Evolutionary conservation across 1,284 basidiomycete genomes (phyloP).

Genomic region (Microbotryomycetes sp.): DNA sequence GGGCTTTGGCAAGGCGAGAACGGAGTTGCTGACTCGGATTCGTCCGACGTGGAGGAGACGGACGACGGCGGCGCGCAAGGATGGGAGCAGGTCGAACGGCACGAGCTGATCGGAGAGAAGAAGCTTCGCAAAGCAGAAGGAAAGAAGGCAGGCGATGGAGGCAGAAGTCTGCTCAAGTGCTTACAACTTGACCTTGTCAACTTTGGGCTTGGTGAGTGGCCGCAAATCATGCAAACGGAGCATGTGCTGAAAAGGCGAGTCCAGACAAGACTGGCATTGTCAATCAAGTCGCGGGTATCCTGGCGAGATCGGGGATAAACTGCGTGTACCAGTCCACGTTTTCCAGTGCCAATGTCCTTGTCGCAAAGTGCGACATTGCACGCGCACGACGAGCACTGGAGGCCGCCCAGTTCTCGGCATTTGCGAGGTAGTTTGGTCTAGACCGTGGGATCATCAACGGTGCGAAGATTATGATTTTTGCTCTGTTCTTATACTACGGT

Average conservation of each 20-base stretch:
- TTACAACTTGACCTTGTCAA: constrained; percentile 27
- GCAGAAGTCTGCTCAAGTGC: constrained; percentile 30
- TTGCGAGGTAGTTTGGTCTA: too few species aligned
- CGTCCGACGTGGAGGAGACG: background rate
- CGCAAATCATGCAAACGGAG: background rate
- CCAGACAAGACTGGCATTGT: constrained; percentile 33
- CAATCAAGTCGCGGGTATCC: constrained; percentile 26
- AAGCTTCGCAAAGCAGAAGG: constrained; percentile 5
- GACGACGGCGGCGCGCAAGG: background rate
- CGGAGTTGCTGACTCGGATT: background rate
- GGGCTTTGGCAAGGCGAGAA: constrained; percentile 27
- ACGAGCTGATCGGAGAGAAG: background rate
- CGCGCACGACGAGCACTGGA: constrained; percentile 20
- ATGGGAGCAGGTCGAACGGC: background rate
- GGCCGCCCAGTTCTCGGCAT: too few species aligned
- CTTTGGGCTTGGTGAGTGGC: constrained; percentile 26
- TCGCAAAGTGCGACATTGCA: constrained; percentile 27
- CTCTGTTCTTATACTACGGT: too few species aligned
- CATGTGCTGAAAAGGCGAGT: background rate
- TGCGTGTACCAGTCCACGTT: constrained; percentile 16
- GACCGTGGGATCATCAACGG: too few species aligned
- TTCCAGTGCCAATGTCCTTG: constrained; percentile 30
- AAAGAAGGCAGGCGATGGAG: constrained; percentile 9
- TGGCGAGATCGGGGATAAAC: constrained; percentile 26
- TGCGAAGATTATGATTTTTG: too few species aligned